Base-by-base conservation (phyloP, 2,329 filamentous ascomycete genomes). In the Dendrostoma leiphaemia region DNA sequence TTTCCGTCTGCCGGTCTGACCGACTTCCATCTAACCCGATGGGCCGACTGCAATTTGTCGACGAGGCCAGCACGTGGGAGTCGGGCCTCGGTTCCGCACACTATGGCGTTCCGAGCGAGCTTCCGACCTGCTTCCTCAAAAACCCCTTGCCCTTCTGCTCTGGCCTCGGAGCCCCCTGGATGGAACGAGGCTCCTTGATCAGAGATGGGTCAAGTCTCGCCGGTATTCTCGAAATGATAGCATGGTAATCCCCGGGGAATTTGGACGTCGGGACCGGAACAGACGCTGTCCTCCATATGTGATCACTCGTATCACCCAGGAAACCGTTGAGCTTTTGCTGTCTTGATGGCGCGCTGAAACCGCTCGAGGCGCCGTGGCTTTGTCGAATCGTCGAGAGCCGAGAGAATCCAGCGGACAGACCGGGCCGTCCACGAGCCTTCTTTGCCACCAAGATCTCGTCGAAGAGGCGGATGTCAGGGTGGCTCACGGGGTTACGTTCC, bases 131-230 rank as follows among this genome's bases (percentile, higher is more conserved):
- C 65, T 84, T 84, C 59, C 81, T 69, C 50, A 79, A 64, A 46
- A 84, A 69, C 26, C 78, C 77, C 35, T 74, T 71, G 29, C 77
- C 69, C n/a, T 75, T 74, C 53, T 77, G 75, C 55, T 82, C 80
- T 17, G 80, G 77, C 31, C 82, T 74, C 23, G 91, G 91, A n/a
- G 91, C 85, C 32, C 92, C 92, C 68, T 96, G 91, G 35, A 96
- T 93, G 59, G 90, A 85, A 54, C 92, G 83, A 28, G 92, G 92
- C 71, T 97, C 92, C 68, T 91, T 90, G 91, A 97, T 96, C 44
- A 97, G 76, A 13, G 85, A 82, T 4, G 87, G 82, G 64, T 99
- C 94, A 9, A 99, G 80, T 65, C 90, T 92, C 7, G 90, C 85
- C 5, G 94, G 94, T 34, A 90, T 85, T 61, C 84, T 74, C 12